A percentile compares a stretch with the other conserved stretches of the same genome.
Conservation (phyloP, 192 early-diverging fungal species). For the Rhizophagus sp. region DNA sequence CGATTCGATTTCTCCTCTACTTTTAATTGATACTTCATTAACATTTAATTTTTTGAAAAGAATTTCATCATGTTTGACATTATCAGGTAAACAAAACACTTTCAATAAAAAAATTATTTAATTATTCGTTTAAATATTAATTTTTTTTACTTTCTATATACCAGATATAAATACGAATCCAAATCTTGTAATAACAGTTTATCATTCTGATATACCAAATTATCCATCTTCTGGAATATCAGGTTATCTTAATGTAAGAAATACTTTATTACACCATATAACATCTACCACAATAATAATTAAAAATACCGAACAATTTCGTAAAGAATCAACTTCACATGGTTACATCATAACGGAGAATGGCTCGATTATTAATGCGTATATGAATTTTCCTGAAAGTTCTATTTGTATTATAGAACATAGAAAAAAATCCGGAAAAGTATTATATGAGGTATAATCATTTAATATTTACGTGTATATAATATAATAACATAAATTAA, state of each 20-base stretch:
- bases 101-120: not conserved
- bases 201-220: slow-evolving; percentile 45
- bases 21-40: not conserved
- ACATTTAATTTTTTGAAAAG: slow-evolving; percentile 22
- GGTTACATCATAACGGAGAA: slow-evolving; percentile 7
- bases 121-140: not conserved
- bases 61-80: not conserved
- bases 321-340: slow-evolving; percentile 33
- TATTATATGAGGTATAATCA: slow-evolving; percentile 38
- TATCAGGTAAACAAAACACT: not conserved
- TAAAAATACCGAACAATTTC: slow-evolving; percentile 37
- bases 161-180: not conserved
- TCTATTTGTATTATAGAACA: slow-evolving; percentile 43
- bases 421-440: slow-evolving; percentile 45
- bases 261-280: slow-evolving; percentile 36
- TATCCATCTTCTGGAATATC: slow-evolving; percentile 35
- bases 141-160: not conserved
- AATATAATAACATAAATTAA: too few species aligned
- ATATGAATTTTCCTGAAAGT: slow-evolving; percentile 36
- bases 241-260: slow-evolving; percentile 23
- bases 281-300: slow-evolving; percentile 39
- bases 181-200: slow-evolving; percentile 35
- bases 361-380: slow-evolving; percentile 33
- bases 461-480: not conserved
- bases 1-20: slow-evolving; percentile 24